Base-by-base conservation (phyloP, 495 filamentous ascomycete species). In the Ramalina intermedia region DNA sequence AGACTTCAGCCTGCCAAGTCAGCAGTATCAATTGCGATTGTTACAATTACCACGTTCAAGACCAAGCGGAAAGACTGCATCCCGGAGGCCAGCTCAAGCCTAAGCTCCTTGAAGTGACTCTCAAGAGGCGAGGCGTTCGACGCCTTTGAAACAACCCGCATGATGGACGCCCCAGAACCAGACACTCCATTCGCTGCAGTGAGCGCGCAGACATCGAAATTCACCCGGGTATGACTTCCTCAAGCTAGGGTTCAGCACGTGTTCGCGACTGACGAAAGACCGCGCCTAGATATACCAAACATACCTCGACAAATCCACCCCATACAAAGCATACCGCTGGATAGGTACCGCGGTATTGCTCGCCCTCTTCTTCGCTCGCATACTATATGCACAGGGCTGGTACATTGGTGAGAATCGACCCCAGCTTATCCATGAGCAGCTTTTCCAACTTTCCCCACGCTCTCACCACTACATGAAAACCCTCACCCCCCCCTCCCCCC, bases 361-460 rank as follows among this genome's bases (percentile, higher is more conserved):
- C 47, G 46, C 84, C 48, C 14, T 86, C 47, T 96, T 98, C 75
- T 87, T 89, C 63, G 60, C 90, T 51, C 80, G 91, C 55, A 89
- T 98, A 57, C 69, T 98, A 55, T 48, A 93, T 17, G 85, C 88
- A 43, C 87, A 95, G 70, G 91, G 91, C 61, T 98, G 91, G 91
- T 98, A 98, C 59, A 96, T 98, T 49, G 89, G 90, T 96, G 74
- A 53, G 80, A 20, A 58, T 17, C 29, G 41, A 24, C 42, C 20
- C 0, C 1, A 12, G 20, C 6, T 13, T 4, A 1, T 36, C 26
- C 38, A 29, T 21, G n/a, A 12, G 23, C 24, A 51, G n/a, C 13
- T 13, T 23, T 13, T 16, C 37, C 27, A 13, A 14, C 41, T 24
- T n/a, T n/a, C n/a, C n/a, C 26, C 11, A 17, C 4, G 24, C 14